Evolutionary conservation across 495 filamentous ascomycete genomes (phyloP).

Genomic region (Penicillium parvum): DNA sequence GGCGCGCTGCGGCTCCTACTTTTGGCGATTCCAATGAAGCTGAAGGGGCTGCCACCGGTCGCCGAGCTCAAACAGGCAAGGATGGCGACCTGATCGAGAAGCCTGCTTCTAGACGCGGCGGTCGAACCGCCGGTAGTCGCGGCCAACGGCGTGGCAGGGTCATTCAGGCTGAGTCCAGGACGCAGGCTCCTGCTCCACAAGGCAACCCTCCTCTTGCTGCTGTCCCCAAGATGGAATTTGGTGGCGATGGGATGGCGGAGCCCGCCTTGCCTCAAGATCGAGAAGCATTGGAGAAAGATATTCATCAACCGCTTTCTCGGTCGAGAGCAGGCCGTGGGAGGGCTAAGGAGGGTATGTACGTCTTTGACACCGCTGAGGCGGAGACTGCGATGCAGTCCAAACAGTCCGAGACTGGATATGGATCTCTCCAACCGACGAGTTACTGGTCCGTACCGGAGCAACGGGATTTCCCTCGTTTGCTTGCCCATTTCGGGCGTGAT

Average conservation of each 20-base stretch:
- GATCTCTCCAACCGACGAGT: constrained; percentile 69
- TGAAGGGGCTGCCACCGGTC: constrained; percentile 33
- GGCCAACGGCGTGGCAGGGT: constrained; percentile 36
- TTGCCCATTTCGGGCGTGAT: constrained; percentile 84
- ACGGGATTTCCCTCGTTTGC: constrained; percentile 70
- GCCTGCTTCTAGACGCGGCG: constrained; percentile 45
- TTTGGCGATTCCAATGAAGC: constrained; percentile 62
- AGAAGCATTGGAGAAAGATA: constrained; percentile 28
- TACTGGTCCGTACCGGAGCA: constrained; percentile 97
- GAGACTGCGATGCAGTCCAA: constrained; percentile 28
- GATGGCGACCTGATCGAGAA: constrained; percentile 56
- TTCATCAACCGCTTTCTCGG: constrained; percentile 20
- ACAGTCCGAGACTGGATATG: constrained; percentile 35
- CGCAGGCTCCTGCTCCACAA: constrained; percentile 21
- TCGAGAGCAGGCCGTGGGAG: constrained; percentile 32
- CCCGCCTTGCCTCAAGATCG: constrained; percentile 10
- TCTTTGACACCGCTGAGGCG: constrained; percentile 40
- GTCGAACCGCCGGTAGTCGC: constrained; percentile 38
- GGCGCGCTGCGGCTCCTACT: constrained; percentile 64
- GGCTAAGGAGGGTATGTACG: constrained; percentile 36
- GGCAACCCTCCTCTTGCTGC: constrained; percentile 17
- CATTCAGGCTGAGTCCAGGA: constrained; percentile 29
- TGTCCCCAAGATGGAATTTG: constrained; percentile 32
- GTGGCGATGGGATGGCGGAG: constrained; percentile 27
- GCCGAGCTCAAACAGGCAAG: constrained; percentile 44